phyloP scores from a whole-genome alignment of 2,329 filamentous ascomycete species.

The Pseudocercospora cruenta region DNA sequence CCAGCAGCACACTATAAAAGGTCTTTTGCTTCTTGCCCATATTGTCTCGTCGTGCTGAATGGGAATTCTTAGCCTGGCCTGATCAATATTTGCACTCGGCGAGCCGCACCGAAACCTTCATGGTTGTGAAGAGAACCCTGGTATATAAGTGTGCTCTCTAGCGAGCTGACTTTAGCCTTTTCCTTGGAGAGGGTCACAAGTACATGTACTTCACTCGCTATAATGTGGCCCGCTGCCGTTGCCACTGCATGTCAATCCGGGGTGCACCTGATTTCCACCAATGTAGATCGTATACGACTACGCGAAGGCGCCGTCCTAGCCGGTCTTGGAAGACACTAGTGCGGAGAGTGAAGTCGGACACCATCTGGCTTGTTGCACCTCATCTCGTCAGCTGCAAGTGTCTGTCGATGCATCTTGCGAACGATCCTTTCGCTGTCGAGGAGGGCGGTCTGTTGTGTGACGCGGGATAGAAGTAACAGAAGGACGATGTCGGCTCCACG shows the following conservation, averaged over 20 bases:
- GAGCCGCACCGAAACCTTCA: conserved; percentile 6
- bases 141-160: not conserved
- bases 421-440: not conserved
- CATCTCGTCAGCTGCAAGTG: not conserved
- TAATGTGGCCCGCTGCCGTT: conserved; percentile 9
- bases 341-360: conserved; percentile 19
- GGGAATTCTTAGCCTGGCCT: not conserved
- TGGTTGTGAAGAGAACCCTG: not conserved
- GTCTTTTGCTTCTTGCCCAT: conserved; percentile 26
- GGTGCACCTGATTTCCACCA: conserved; percentile 20
- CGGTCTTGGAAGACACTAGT: conserved; percentile 19
- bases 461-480: not conserved
- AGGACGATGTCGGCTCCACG: conserved; percentile 6
- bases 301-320: conserved; percentile 12
- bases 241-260: conserved; percentile 2
- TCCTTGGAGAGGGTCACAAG: not conserved
- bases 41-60: conserved; percentile 1
- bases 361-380: not conserved
- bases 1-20: conserved; percentile 35
- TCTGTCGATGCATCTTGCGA: not conserved
- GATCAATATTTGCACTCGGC: not conserved
- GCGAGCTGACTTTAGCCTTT: not conserved
- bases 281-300: conserved; percentile 7
- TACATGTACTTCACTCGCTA: conserved; percentile 8
- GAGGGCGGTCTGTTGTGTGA: not conserved